Conservation (phyloP, 2,329 filamentous ascomycete genomes). For the Nemania sp. region DNA sequence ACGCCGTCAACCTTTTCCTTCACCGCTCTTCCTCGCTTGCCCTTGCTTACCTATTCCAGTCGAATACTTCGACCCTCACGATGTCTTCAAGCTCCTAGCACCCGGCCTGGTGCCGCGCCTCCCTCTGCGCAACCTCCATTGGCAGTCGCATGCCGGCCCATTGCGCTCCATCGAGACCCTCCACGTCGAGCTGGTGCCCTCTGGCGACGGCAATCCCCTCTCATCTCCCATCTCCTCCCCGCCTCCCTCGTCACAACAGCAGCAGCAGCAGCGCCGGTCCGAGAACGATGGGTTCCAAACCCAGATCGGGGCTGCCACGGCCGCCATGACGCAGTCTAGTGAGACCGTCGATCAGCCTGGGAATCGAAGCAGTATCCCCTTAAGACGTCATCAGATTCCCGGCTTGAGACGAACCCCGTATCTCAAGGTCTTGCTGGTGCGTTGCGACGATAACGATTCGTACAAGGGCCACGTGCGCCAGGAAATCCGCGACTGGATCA, state of each 20-base stretch:
- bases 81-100: constrained; percentile 84
- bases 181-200: constrained; percentile 85
- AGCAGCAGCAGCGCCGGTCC: constrained; percentile 39
- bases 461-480: constrained; percentile 86
- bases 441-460: constrained; percentile 94
- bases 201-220: constrained; percentile 58
- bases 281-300: constrained; percentile 72
- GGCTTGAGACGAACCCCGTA: constrained; percentile 94
- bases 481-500: constrained; percentile 91
- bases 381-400: constrained; percentile 91
- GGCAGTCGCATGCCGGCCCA: constrained; percentile 94
- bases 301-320: constrained; percentile 55
- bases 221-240: constrained; percentile 53
- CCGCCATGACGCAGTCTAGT: constrained; percentile 43
- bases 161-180: constrained; percentile 93
- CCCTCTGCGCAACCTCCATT: constrained; percentile 91
- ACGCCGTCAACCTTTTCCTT: constrained; percentile 39
- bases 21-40: constrained; percentile 6
- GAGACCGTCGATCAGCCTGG: constrained; percentile 56
- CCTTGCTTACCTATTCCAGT: constrained; percentile 64
- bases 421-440: constrained; percentile 86
- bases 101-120: constrained; percentile 82
- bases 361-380: constrained; percentile 54
- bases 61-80: constrained; percentile 95
- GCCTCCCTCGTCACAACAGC: constrained; percentile 45